Base-by-base conservation (phyloP, 352 stramenopile species). In the Peronospora belbahrii region DNA sequence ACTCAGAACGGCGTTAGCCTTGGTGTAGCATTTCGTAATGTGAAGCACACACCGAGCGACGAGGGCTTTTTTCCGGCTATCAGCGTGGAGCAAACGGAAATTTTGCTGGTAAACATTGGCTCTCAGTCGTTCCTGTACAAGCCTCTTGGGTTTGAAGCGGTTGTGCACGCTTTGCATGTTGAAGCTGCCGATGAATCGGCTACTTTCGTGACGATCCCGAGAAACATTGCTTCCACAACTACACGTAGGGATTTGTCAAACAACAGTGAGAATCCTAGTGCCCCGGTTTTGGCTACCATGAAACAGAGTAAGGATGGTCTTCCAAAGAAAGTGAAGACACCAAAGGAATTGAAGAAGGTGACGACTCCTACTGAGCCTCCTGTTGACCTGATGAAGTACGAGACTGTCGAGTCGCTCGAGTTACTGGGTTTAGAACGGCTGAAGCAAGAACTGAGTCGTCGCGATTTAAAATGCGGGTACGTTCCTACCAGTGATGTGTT, bases 381-480 rank as follows among this genome's bases (percentile, higher is more conserved):
- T 25, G 45, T 85, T 6, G 63, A 90, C 19, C 33, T 92, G 35
- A 64, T 66, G 32, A 41, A 57, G 6, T 93, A 77, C 54, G 74
- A 70, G 20, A 71, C 62, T 9, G 52, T 69, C 4, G 64, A 74
- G 5, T 74, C 75, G n/a, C 70, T 98, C 37, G 74, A 95, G 41
- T 70, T 62, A 3, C 63, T 98, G 4, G 91, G 93, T 10, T 67
- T 95, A 20, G 92, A 98, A 40, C 56, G 50, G 8, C 63, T 98
- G 10, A 98, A 98, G 67, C 61, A 74, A 11, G 88, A 97, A 48
- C 72, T 98, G 4, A 70, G 83, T 59, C 70, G 71, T 27, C 80
- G 97, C 22, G 83, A 86, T 9, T 74, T 99, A 19, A 99, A 99
- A 66, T 98, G 94, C 79, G 95, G 96, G 81, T 93, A 82, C 23